Evolutionary conservation across 768 basidiomycete genomes (phyloP), one percentile per base, ranked within the genome.

Genomic region (Amanita phalloides): DNA sequence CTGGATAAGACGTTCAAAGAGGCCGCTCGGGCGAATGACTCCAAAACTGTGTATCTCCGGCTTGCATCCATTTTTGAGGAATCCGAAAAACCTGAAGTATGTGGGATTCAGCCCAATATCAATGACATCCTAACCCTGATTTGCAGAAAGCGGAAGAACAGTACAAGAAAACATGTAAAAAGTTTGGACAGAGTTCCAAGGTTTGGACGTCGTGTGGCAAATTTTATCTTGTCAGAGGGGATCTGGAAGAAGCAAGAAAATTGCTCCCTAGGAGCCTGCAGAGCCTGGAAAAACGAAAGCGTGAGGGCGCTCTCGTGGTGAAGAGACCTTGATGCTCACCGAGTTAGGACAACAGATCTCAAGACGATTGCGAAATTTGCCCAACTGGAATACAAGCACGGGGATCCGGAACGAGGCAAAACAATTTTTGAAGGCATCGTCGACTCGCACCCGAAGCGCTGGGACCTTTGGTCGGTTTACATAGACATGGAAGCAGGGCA

Each of bases 391-490:
- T 99, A 97, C 68, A 94, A 87, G 64, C 71, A 84, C 28, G 96
- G 93, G 2, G 96, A 98, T 58, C 74, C 90, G 1, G 96, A 99
- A 65, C 82, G 96, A 44, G 96, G 94, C 26, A 88, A 87, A 63
- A 99, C 95, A 0, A 75, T 99, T 47, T 97, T 96, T 55, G 95
- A 98, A 63, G 96, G 95, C 41, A 90, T 99, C 56, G 72, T 98
- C 41, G 94, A 96, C 67, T 90, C 89, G 11, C 92, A 97, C 70
- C 86, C 92, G 3, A 97, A 94, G 68, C 80, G 91, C 51, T 86
- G 93, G 77, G 93, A 98, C 61, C 70, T 97, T 45, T 98, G 96
- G 95, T 87, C 84, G 37, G 72, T 97, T 46, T 99, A 99, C 67
- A 84, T 97, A 67, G 96, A 99, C 65, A 94, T 96, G 86, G 90